Conservation (phyloP, 805 yeast genomes). For the Starmera quercuum region DNA sequence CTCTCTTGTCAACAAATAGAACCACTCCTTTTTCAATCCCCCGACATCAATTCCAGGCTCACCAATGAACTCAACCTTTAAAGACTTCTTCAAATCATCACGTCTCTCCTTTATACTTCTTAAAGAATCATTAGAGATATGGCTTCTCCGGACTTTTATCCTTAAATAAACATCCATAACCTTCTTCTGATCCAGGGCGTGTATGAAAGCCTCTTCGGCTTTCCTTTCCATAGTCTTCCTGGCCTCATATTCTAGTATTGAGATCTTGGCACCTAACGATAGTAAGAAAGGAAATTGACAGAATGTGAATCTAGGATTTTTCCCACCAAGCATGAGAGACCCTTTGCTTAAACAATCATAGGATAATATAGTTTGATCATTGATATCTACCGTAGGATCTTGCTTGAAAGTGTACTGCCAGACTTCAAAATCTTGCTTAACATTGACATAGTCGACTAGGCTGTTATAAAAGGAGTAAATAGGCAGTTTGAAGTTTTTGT, state of each 20-base stretch:
- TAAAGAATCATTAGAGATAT: slow-evolving; percentile 70
- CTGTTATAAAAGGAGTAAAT: slow-evolving; percentile 57
- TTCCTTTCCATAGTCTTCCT: slow-evolving; percentile 73
- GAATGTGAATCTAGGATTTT: slow-evolving; percentile 38
- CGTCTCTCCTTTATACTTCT: slow-evolving; percentile 47
- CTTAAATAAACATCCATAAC: slow-evolving; percentile 62
- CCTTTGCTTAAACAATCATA: neutral
- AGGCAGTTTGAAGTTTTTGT: slow-evolving; percentile 23
- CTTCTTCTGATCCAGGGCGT: slow-evolving; percentile 55
- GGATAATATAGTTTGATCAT: neutral
- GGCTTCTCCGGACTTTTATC: slow-evolving; percentile 59
- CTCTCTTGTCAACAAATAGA: slow-evolving; percentile 60
- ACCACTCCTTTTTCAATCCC: slow-evolving; percentile 93
- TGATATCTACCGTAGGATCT: slow-evolving; percentile 6
- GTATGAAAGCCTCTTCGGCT: slow-evolving; percentile 84
- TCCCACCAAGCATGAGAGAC: slow-evolving; percentile 2
- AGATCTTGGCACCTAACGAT: slow-evolving; percentile 75
- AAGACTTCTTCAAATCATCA: slow-evolving; percentile 60
- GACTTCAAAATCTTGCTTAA: slow-evolving; percentile 71
- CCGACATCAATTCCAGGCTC: slow-evolving; percentile 97
- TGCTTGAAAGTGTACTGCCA: slow-evolving; percentile 51
- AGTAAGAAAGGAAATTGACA: slow-evolving; percentile 82
- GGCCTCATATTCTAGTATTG: slow-evolving; percentile 77
- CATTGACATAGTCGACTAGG: slow-evolving; percentile 71
- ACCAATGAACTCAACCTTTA: slow-evolving; percentile 71